Conservation (phyloP, 2,329 filamentous ascomycete genomes). For the Pseudogymnoascus sp. region DNA sequence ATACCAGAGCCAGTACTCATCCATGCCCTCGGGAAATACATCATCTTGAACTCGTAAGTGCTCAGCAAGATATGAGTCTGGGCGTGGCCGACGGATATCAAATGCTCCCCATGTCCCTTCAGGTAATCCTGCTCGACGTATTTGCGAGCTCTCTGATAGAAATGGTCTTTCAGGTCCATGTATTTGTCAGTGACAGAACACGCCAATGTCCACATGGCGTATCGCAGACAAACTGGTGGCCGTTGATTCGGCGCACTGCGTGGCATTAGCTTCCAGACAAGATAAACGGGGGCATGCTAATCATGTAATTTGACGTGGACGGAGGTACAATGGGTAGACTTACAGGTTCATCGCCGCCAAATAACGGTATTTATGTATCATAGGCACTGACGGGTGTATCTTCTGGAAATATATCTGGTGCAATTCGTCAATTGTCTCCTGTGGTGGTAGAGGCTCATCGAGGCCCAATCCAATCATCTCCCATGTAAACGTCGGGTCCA, state of each 20-base stretch:
- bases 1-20: constrained; percentile 77
- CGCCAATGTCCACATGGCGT: constrained; percentile 95
- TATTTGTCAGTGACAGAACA: constrained; percentile 80
- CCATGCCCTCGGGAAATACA: constrained; percentile 96
- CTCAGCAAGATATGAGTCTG: constrained; percentile 77
- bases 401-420: constrained; percentile 74
- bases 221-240: constrained; percentile 80
- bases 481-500: constrained; percentile 63
- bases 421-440: constrained; percentile 74
- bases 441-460: constrained; percentile 60
- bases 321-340: constrained; percentile 21
- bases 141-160: constrained; percentile 83
- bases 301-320: neutral
- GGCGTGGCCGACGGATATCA: constrained; percentile 77
- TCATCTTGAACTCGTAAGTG: constrained; percentile 91
- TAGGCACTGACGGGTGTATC: constrained; percentile 74
- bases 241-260: constrained; percentile 68
- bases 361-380: constrained; percentile 86
- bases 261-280: constrained; percentile 7
- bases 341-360: constrained; percentile 79
- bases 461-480: constrained; percentile 68
- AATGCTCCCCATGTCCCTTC: constrained; percentile 83
- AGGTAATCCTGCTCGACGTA: constrained; percentile 87
- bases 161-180: constrained; percentile 69
- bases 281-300: neutral